A percentile compares a stretch with the other conserved stretches of the same genome.
phyloP scores from a whole-genome alignment of 148 eudicot species.

The Nepenthes mirabilis region DNA sequence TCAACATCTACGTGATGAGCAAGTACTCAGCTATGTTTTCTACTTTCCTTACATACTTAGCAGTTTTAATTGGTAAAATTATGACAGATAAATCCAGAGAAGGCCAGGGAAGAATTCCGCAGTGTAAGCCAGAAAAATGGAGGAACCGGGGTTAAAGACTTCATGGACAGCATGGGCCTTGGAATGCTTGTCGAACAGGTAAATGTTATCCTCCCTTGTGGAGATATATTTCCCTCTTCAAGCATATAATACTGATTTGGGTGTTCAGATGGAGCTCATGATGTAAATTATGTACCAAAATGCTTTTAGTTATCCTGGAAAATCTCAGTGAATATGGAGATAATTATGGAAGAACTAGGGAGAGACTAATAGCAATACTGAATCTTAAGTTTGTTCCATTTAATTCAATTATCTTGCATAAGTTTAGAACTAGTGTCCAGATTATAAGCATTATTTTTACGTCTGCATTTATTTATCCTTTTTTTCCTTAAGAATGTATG shows the following conservation, averaged over 20 bases:
- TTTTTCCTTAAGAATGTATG: too few species aligned
- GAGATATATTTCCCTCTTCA: slow-evolving; percentile 3
- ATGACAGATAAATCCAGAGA: slow-evolving; percentile 87
- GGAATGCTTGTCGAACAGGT: slow-evolving; percentile 91
- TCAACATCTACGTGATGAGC: background rate
- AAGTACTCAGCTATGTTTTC: background rate
- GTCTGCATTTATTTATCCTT: too few species aligned
- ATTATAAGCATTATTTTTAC: too few species aligned
- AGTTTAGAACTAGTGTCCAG: too few species aligned
- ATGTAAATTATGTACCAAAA: too few species aligned
- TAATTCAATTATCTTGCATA: too few species aligned
- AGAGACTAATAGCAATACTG: too few species aligned
- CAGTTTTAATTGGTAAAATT: slow-evolving; percentile 12
- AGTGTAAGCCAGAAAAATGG: slow-evolving; percentile 47
- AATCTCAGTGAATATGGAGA: too few species aligned
- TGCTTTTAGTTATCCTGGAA: too few species aligned
- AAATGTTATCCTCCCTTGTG: slow-evolving; percentile 1
- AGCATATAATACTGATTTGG: background rate
- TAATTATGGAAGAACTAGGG: too few species aligned
- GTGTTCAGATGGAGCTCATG: too few species aligned
- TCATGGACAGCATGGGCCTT: slow-evolving; percentile 97
- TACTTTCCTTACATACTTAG: slow-evolving; percentile 4
- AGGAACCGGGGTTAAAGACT: slow-evolving; percentile 79
- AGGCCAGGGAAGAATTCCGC: slow-evolving; percentile 88
- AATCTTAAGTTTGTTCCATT: too few species aligned